Evolutionary conservation across 1,284 basidiomycete species (phyloP).

Genomic region (Wolfiporia cocos): DNA sequence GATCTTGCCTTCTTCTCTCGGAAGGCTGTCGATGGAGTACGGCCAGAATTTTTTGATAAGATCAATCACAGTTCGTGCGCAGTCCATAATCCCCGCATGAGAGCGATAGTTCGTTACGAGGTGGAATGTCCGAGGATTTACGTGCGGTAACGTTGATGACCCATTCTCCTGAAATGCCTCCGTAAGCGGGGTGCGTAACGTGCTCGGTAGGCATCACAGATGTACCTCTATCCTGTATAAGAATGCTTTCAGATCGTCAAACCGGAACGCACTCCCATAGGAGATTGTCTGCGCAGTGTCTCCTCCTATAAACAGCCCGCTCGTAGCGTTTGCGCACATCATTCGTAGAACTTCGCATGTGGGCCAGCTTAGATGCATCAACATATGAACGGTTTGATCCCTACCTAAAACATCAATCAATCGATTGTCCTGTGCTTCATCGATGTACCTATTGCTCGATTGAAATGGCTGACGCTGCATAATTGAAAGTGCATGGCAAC

Average conservation of each 20-base stretch:
- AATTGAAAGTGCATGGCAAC: slow-evolving; percentile 13
- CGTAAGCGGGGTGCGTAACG: not conserved
- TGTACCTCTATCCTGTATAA: slow-evolving; percentile 51
- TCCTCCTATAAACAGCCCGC: slow-evolving; percentile 71
- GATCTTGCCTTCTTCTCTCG: slow-evolving; percentile 50
- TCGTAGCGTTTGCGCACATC: slow-evolving; percentile 52
- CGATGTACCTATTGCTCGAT: slow-evolving; percentile 46
- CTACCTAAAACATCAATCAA: slow-evolving; percentile 58
- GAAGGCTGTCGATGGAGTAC: slow-evolving; percentile 55
- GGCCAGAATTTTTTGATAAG: slow-evolving; percentile 62
- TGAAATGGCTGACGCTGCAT: not conserved
- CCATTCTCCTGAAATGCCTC: not conserved
- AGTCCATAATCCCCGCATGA: slow-evolving; percentile 60
- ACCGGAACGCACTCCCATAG: slow-evolving; percentile 64
- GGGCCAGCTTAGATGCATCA: not conserved
- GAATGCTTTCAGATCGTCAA: slow-evolving; percentile 67
- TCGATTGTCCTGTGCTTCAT: slow-evolving; percentile 70
- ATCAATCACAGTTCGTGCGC: slow-evolving; percentile 57
- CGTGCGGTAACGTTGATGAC: not conserved
- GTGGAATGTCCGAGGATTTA: slow-evolving; percentile 45
- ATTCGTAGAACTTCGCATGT: slow-evolving; percentile 45
- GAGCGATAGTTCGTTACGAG: slow-evolving; percentile 65
- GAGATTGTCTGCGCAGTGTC: slow-evolving; percentile 78
- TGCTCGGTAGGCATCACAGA: slow-evolving; percentile 5
- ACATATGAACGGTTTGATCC: slow-evolving; percentile 8